Base-by-base conservation (phyloP, 108 stramenopile species). In the Pinguiococcus pyrenoidosus region DNA sequence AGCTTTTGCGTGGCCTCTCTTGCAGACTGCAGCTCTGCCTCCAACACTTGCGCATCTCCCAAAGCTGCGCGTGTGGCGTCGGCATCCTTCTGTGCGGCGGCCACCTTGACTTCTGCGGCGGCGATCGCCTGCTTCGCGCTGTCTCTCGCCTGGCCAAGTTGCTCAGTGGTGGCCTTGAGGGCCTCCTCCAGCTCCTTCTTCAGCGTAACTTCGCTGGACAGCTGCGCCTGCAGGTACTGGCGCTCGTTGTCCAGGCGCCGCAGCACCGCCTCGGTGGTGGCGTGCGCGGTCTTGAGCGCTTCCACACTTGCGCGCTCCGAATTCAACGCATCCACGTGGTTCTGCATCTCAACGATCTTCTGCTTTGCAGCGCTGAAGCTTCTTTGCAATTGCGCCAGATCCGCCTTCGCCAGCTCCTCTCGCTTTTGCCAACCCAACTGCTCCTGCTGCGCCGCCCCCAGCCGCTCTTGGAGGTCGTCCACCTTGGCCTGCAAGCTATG, bases 201-300 rank as follows among this genome's bases (percentile, higher is more conserved):
- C 54, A 55, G 62, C 13, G 70, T 59, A 3, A 69, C 46, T 37
- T 75, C 71, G 30, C 51, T 35, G 14, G 63, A 30, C 1, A 75
- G 63, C 64, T 75, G 73, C 29, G 49, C 57, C 48, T 68, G 37
- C 22, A 75, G 64, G 51, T 75, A 75, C 53, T 68, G 69, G 29
- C 71, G 36, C 59, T 75, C 73, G 49, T 75, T 75, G 29, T 75
- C 71, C 25, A 75, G 46, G 2, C 73, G 54, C 17, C 73, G 62
- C 4, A 75, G 9, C 16, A 72, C 16, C 0, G 62, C 65, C 39
- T 66, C 70, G 27, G 54, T 56, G 13, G 63, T 63, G 23, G 67
- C 47, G 39, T 36, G 56, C 24, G 63, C 60, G 1, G 27, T 25
- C 2, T 45, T 37, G 26, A 51, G 45, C 5, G 54, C 29, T 20